Base-by-base conservation (phyloP, 805 yeast genomes). In the Kregervanrija fluxuum region DNA sequence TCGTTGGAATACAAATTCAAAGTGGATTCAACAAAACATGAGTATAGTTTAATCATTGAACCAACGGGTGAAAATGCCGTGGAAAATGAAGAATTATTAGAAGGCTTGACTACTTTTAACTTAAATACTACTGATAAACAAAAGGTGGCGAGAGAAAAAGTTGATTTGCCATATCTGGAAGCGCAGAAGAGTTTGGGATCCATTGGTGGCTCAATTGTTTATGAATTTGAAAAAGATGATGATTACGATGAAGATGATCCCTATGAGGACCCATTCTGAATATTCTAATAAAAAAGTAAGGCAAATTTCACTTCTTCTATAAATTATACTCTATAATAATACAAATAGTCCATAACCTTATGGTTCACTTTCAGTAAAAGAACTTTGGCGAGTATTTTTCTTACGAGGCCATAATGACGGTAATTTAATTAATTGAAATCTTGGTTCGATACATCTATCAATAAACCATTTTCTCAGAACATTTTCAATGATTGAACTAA, bases 171-270 rank as follows among this genome's bases (percentile, higher is more conserved):
- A n/a, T 91, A 71, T 61, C 67, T 91, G 69, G 85, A 84, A 51
- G 98, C 98, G 0, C 98, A 91, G 57, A 71, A 76, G 46, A 67
- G 70, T 13, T 63, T 72, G 30, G 85, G 83, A 15, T 75, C 79
- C 32, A 67, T 77, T 41, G 96, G 95, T 43, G 96, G 98, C 14
- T 97, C 99, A 1, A 90, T 93, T 53, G 95, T 91, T 4, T 91
- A 91, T 59, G 93, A 93, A 59, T 93, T 81, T 60, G 98, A 93
- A 56, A 87, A 90, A 59, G 98, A 91, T 62, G 99, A 91, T 61
- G 99, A 91, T 62, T 91, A 90, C 59, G 99, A 91, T 58, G 99
- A 91, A 61, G 98, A 93, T 55, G 99, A 91, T 64, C 97, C 98
- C 0, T 91, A 82, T 57, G 99, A 91, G 60, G 98, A 91, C 59